A percentile compares a stretch with the other conserved stretches of the same genome.
Conservation (phyloP, 352 stramenopile genomes). For the Globisporangium rhizosaccharum region DNA sequence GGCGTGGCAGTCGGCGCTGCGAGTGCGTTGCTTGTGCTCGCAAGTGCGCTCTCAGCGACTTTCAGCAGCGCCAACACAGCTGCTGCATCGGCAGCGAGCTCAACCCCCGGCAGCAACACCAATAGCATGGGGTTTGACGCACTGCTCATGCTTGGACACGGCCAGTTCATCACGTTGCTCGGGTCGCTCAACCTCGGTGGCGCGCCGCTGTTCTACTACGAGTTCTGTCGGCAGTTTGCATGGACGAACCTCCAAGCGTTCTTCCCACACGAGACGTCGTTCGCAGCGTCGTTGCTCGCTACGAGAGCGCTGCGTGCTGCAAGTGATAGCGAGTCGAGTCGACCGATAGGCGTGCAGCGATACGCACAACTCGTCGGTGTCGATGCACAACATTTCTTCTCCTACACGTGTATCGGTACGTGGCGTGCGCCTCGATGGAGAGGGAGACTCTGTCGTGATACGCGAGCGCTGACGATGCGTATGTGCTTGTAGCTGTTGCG, state of each 20-base stretch:
- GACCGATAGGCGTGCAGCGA: constrained; percentile 25
- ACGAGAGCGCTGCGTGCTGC: neutral
- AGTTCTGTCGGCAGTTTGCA: constrained; percentile 43
- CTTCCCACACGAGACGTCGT: constrained; percentile 3
- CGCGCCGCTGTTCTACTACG: constrained; percentile 31
- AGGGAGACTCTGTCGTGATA: neutral
- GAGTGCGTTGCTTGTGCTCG: constrained; percentile 17
- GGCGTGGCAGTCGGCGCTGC: constrained; percentile 26
- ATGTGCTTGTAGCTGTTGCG: constrained; percentile 11
- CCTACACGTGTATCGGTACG: constrained; percentile 37
- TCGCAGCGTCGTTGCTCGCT: neutral
- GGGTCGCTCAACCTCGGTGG: constrained; percentile 37
- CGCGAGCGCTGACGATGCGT: neutral
- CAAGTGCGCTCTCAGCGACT: constrained; percentile 8
- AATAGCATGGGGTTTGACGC: constrained; percentile 30
- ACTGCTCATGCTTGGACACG: constrained; percentile 30
- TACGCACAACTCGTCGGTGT: constrained; percentile 35
- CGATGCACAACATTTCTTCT: constrained; percentile 36
- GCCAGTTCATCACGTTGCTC: constrained; percentile 47
- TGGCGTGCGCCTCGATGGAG: neutral
- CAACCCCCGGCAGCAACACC: constrained; percentile 3
- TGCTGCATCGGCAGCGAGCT: constrained; percentile 7
- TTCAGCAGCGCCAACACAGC: constrained; percentile 4
- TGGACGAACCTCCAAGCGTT: constrained; percentile 57
- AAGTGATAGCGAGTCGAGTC: neutral